Percentiles rank a stretch among this genome's conserved stretches.
Evolutionary conservation across 129 eudicot species (phyloP).

Genomic region (Lactuca saligna): DNA sequence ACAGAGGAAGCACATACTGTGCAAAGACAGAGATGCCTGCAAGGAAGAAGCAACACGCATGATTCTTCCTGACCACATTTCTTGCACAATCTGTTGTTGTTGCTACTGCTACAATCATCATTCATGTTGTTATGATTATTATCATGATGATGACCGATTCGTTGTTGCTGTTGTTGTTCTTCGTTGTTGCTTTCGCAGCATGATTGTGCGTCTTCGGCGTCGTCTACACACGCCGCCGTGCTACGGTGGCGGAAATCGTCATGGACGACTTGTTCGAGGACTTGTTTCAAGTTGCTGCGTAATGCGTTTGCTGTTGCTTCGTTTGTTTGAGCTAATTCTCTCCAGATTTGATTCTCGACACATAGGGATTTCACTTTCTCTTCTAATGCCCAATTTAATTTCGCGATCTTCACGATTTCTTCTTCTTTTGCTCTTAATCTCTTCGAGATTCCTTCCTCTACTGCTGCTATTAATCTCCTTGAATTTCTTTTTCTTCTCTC

Average conservation of each 20-base stretch:
- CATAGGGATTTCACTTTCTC: constrained; percentile 68
- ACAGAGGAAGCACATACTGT: constrained; percentile 62
- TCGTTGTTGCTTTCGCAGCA: constrained; percentile 78
- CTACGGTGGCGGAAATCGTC: constrained; percentile 34
- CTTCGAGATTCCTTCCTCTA: constrained; percentile 55
- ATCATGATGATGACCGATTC: neutral
- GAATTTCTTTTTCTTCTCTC: constrained; percentile 56
- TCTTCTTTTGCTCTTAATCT: constrained; percentile 60
- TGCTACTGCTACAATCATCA: constrained; percentile 25
- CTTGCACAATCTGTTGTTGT: constrained; percentile 49
- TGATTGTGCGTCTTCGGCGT: constrained; percentile 70
- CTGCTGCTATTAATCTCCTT: constrained; percentile 51
- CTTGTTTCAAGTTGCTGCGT: constrained; percentile 67
- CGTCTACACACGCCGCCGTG: constrained; percentile 22
- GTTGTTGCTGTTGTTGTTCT: neutral
- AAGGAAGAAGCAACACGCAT: constrained; percentile 73
- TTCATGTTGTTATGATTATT: neutral
- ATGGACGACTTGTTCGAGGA: constrained; percentile 47
- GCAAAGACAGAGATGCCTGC: constrained; percentile 91
- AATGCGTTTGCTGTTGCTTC: constrained; percentile 90
- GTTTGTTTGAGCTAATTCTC: constrained; percentile 83
- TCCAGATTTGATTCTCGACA: constrained; percentile 81
- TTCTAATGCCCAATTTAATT: constrained; percentile 62
- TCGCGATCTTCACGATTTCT: constrained; percentile 62
- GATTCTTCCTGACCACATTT: constrained; percentile 69